Conservation (phyloP, 2,329 filamentous ascomycete genomes). For the Neofusicoccum ribis region DNA sequence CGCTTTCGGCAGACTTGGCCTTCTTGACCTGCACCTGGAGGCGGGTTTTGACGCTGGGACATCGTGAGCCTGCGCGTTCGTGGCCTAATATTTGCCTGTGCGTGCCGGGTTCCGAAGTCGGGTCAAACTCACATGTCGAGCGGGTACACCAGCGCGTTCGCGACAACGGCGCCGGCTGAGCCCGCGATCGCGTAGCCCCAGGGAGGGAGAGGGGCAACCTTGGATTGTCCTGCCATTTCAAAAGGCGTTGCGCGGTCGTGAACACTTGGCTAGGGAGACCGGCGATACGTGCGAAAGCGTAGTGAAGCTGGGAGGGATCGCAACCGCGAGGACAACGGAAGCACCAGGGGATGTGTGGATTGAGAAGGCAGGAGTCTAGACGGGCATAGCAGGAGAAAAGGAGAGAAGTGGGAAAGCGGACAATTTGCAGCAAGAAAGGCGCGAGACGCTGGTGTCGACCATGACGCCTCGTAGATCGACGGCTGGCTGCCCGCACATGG, state of each 20-base stretch:
- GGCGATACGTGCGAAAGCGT: neutral
- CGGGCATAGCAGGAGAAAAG: constrained; percentile 1
- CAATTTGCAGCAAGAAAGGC: constrained; percentile 3
- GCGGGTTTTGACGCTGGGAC: constrained; percentile 84
- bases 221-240: constrained; percentile 59
- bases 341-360: neutral
- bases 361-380: neutral
- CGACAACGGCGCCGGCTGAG: constrained; percentile 87
- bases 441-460: constrained; percentile 7
- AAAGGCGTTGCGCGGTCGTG: neutral
- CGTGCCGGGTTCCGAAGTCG: constrained; percentile 11
- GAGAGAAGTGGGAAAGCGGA: neutral
- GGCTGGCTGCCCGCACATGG: constrained; percentile 16
- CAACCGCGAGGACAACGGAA: neutral
- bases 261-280: constrained; percentile 8
- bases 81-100: neutral
- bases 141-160: constrained; percentile 93
- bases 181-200: constrained; percentile 94
- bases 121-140: constrained; percentile 78
- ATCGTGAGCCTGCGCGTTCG: neutral
- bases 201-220: constrained; percentile 72
- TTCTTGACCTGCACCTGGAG: constrained; percentile 89
- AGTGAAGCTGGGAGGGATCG: neutral
- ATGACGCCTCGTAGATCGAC: constrained; percentile 15
- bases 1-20: constrained; percentile 33